Conservation (phyloP, 2,329 filamentous ascomycete species). For the Scedosporium apiospermum region DNA sequence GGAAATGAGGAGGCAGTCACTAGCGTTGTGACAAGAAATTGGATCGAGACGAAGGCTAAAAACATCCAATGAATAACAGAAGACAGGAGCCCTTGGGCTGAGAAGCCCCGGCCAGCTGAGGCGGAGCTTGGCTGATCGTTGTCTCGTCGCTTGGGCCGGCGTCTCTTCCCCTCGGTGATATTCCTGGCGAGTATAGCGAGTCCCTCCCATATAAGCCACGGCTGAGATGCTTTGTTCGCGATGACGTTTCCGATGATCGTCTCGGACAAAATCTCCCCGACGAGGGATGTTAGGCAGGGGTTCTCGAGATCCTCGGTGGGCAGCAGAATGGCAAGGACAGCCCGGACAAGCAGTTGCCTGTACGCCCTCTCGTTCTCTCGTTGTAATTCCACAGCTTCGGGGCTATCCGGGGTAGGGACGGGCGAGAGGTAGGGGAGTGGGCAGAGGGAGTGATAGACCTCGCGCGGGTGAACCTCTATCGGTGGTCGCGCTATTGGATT, state of each 20-base stretch:
- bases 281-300: conserved; percentile 69
- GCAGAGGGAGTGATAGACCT: conserved; percentile 74
- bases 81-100: conserved; percentile 44
- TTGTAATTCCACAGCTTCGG: conserved; percentile 48
- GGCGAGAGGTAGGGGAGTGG: conserved; percentile 75
- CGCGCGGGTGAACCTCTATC: conserved; percentile 51
- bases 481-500: conserved; percentile 47
- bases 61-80: conserved; percentile 45
- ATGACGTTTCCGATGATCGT: conserved; percentile 79
- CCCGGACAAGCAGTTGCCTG: conserved; percentile 79
- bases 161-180: conserved; percentile 6
- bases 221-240: conserved; percentile 71
- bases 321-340: conserved; percentile 70
- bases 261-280: conserved; percentile 82
- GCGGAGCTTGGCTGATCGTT: background rate
- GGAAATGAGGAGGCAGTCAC: conserved; percentile 57
- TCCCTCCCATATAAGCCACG: conserved; percentile 81
- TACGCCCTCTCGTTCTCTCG: conserved; percentile 71
- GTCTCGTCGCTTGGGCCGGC: background rate
- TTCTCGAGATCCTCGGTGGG: conserved; percentile 92
- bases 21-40: conserved; percentile 55
- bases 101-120: background rate
- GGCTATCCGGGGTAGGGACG: conserved; percentile 50
- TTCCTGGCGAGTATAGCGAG: conserved; percentile 56
- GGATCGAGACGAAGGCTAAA: conserved; percentile 50